These are phyloP conservation scores for Fragosphaeria purpurea DNA, from an alignment of 2,329 filamentous ascomycete species.

Conservation along the genomic window DNA sequence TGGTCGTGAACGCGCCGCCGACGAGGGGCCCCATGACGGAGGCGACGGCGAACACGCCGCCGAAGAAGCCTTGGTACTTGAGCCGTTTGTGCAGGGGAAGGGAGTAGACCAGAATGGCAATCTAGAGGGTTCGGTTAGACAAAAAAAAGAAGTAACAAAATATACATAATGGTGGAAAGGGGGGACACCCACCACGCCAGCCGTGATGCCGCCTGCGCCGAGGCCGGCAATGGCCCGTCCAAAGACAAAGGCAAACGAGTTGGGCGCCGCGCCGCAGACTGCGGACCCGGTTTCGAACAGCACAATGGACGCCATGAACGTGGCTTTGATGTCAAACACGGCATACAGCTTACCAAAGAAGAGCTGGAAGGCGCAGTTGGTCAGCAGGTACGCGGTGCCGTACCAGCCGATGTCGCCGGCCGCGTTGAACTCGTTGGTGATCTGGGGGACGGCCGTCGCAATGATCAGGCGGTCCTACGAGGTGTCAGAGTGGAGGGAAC, in stretches of 20 bases:
- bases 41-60: conserved; percentile 25
- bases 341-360: conserved; percentile 30
- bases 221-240: conserved; percentile 30
- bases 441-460: conserved; percentile 17
- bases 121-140: conserved; percentile 7
- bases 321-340: conserved; percentile 25
- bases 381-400: conserved; percentile 12
- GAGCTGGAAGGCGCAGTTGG: conserved; percentile 22
- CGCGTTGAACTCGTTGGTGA: conserved; percentile 13
- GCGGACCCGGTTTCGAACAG: conserved; percentile 30
- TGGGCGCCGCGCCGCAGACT: conserved; percentile 30
- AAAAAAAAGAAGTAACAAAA: background rate
- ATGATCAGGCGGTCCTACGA: conserved; percentile 10
- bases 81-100: conserved; percentile 25
- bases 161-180: background rate
- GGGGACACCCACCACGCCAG: conserved; percentile 22
- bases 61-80: conserved; percentile 25
- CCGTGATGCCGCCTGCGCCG: conserved; percentile 28
- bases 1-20: conserved; percentile 27
- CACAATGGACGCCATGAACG: conserved; percentile 22
- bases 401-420: conserved; percentile 14
- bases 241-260: conserved; percentile 28
- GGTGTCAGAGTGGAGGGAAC: background rate
- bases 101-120: conserved; percentile 23
- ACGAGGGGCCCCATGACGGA: conserved; percentile 27